Evolutionary conservation across 164 flowering plant genomes (phyloP), one percentile per base, ranked within the genome.

Genomic region (Houttuynia cordata): DNA sequence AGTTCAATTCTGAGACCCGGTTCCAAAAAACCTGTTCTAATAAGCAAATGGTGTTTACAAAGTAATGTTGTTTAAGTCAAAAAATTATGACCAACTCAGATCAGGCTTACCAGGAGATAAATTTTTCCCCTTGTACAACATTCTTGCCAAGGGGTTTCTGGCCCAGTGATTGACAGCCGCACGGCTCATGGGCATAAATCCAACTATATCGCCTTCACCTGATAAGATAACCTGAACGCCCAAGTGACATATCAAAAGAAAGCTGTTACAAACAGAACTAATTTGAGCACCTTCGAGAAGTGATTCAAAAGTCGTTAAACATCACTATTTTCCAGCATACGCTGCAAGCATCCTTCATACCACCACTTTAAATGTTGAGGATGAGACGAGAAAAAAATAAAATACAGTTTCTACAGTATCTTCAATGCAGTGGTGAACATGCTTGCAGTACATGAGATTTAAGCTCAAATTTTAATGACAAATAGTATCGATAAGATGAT

Each of bases 161-260:
- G 92, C 87, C 96, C 95, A 88, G 54, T 81, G 73, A 69, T 85
- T 87, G 55, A 87, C 89, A 59, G 89, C 96, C 20, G 75, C 76
- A 53, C 80, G 75, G 68, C 83, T 92, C 41, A 80, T 80, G 4
- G 96, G 98, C 75, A 82, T 87, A 67, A 92, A 83, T 21, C 95
- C 96, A 50, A 87, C 73, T 24, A 87, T 64, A 58, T 70, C 72
- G 10, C 93, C 93, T 21, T 81, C 86, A 54, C 60, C 61, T 40
- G 96, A 80, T 63, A 84, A 60, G 62, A 81, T 82, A 41, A 92
- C 89, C 96, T 92, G 73, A 41, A 62, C 24, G 17, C 10, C 17
- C 49, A 45, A 3, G 17, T 7, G 10, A 14, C 4, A 10, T 10
- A 45, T 45, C 0, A 45, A 14, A 45, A 12, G 17, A 45, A 14